These are phyloP conservation scores for Termitomyces sp. DNA, from an alignment of 768 basidiomycete genomes.

Conservation along the genomic window DNA sequence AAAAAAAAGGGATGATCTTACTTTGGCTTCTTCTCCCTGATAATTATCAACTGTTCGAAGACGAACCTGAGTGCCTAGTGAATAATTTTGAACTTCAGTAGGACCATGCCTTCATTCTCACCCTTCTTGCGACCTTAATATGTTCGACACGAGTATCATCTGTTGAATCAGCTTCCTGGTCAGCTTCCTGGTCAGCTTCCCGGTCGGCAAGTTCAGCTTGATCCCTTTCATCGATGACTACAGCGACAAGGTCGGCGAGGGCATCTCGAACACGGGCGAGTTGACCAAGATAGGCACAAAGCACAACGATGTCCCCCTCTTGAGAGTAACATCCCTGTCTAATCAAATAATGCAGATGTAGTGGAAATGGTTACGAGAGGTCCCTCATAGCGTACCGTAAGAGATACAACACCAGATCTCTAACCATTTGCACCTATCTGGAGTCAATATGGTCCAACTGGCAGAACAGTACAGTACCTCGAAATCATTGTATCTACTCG, in stretches of 20 bases:
- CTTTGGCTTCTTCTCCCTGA: conserved; percentile 69
- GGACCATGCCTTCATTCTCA: conserved; percentile 20
- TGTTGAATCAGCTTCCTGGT: conserved; percentile 16
- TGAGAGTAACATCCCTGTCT: conserved; percentile 40
- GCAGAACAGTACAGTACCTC: conserved; percentile 38
- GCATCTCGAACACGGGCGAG: conserved; percentile 34
- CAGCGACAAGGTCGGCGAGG: conserved; percentile 41
- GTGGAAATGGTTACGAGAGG: neutral
- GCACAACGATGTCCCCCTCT: conserved; percentile 42
- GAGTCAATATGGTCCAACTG: neutral
- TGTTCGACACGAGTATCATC: conserved; percentile 30
- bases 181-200: conserved; percentile 40
- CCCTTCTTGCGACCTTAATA: conserved; percentile 47
- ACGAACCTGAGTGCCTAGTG: conserved; percentile 37
- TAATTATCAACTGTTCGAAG: conserved; percentile 75
- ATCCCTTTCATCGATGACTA: conserved; percentile 67
- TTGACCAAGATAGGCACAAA: conserved; percentile 44
- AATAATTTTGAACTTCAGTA: neutral
- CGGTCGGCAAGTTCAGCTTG: conserved; percentile 51
- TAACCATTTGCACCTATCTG: conserved; percentile 36
- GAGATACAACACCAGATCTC: conserved; percentile 38
- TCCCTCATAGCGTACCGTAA: conserved; percentile 22
- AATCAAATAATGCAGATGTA: neutral
- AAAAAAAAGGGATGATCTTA: conserved; percentile 15
- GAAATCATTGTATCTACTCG: conserved; percentile 59